These are phyloP conservation scores for Melampsora abietis-canadensis DNA, from an alignment of 1,284 basidiomycete species.

Conservation along the genomic window DNA sequence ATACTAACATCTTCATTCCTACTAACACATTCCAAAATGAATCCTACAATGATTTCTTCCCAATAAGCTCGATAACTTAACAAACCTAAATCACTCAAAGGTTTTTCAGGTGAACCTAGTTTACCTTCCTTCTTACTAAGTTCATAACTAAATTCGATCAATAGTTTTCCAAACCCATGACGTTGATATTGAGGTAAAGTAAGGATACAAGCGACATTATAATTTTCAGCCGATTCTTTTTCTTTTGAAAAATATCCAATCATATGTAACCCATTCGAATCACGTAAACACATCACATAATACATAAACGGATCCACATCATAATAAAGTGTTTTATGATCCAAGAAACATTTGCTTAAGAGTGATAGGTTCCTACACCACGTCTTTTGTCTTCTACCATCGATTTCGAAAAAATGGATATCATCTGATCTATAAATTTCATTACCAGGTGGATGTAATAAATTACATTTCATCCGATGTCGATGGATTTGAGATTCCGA, in stretches of 20 bases:
- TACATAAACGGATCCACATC: slow-evolving; percentile 99
- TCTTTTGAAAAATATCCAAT: slow-evolving; percentile 99
- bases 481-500: slow-evolving; percentile 80
- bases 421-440: slow-evolving; percentile 97
- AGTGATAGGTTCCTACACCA: slow-evolving; percentile 98
- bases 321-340: slow-evolving; percentile 99
- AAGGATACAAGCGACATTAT: slow-evolving; percentile 98
- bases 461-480: slow-evolving; percentile 84
- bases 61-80: slow-evolving; percentile 93
- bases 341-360: slow-evolving; percentile 94
- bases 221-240: slow-evolving; percentile 95
- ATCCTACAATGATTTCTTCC: slow-evolving; percentile 93
- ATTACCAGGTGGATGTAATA: slow-evolving; percentile 95
- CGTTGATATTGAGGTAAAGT: slow-evolving; percentile 97
- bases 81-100: slow-evolving; percentile 88
- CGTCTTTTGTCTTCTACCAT: slow-evolving; percentile 89
- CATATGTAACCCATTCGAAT: slow-evolving; percentile 85
- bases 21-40: slow-evolving; percentile 66
- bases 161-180: slow-evolving; percentile 86
- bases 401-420: slow-evolving; percentile 96
- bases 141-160: slow-evolving; percentile 99
- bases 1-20: slow-evolving; percentile 72
- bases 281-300: slow-evolving; percentile 91
- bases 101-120: slow-evolving; percentile 95
- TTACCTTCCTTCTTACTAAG: slow-evolving; percentile 94